phyloP scores from a whole-genome alignment of 371 early-diverging fungal species.

The Mucor circinelloides region DNA sequence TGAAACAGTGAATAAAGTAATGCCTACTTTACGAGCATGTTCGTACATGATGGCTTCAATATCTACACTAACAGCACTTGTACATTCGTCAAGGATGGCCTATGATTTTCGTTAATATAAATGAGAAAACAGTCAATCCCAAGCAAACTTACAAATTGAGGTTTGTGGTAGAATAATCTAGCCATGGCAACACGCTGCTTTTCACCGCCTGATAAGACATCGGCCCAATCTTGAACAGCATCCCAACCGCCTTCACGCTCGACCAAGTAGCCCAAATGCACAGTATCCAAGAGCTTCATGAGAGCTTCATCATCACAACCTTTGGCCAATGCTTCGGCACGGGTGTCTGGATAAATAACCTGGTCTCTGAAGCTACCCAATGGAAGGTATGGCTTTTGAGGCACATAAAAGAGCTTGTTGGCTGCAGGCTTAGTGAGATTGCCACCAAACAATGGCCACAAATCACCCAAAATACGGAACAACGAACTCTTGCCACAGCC shows the following conservation, averaged over 20 bases:
- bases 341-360: conserved; percentile 79
- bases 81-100: conserved; percentile 89
- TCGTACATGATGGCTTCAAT: conserved; percentile 86
- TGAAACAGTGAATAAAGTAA: conserved; percentile 85
- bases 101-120: conserved; percentile 4
- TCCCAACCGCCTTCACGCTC: conserved; percentile 88
- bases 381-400: conserved; percentile 93
- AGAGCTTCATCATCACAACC: conserved; percentile 67
- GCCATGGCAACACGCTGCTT: conserved; percentile 88
- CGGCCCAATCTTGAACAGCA: conserved; percentile 82
- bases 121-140: background rate
- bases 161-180: conserved; percentile 82
- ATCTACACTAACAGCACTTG: conserved; percentile 84
- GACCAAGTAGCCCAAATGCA: conserved; percentile 73
- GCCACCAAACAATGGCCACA: conserved; percentile 89
- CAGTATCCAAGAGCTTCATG: conserved; percentile 66
- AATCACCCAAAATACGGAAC: conserved; percentile 92
- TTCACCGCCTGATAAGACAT: conserved; percentile 82
- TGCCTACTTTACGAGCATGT: conserved; percentile 77
- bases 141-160: conserved; percentile 66
- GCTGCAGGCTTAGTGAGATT: conserved; percentile 80
- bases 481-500: conserved; percentile 91
- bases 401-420: conserved; percentile 88
- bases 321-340: conserved; percentile 51
- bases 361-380: conserved; percentile 93